phyloP scores from a whole-genome alignment of 169 alveolate species.

The Plasmodium coatneyi region DNA sequence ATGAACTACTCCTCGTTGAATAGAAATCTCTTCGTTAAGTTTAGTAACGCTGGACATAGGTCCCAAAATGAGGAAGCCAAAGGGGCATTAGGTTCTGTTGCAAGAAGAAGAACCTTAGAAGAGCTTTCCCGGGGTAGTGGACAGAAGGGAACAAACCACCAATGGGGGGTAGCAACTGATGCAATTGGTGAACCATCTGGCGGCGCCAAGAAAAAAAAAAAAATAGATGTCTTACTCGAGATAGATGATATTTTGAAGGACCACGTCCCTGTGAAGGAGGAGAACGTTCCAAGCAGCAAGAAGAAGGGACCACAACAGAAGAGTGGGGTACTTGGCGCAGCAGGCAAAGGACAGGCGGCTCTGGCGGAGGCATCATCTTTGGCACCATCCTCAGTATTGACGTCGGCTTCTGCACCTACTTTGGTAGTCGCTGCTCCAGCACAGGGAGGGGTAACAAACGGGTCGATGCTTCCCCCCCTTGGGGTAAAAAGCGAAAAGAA shows the following conservation, averaged over 20 bases:
- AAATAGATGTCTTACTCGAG: background rate
- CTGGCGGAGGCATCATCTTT: background rate
- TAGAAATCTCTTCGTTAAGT: constrained; percentile 25
- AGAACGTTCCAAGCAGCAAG: background rate
- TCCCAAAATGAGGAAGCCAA: background rate
- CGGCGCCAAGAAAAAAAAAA: background rate
- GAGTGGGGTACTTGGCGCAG: background rate
- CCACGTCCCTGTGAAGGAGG: background rate
- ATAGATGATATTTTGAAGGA: constrained; percentile 3
- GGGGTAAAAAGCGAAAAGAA: background rate
- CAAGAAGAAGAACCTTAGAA: background rate
- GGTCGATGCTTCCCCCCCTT: background rate
- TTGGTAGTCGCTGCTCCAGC: background rate
- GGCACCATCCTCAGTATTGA: background rate
- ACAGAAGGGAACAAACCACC: background rate
- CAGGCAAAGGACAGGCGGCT: background rate
- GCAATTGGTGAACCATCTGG: background rate
- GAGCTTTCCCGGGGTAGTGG: background rate
- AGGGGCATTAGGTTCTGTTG: background rate
- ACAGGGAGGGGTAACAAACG: background rate
- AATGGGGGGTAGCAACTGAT: background rate
- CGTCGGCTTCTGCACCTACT: background rate
- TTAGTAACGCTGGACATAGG: background rate
- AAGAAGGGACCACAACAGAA: background rate
- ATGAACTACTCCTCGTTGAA: constrained; percentile 43